Conservation (phyloP, 129 eudicot species). For the Helianthus tuberosus region DNA sequence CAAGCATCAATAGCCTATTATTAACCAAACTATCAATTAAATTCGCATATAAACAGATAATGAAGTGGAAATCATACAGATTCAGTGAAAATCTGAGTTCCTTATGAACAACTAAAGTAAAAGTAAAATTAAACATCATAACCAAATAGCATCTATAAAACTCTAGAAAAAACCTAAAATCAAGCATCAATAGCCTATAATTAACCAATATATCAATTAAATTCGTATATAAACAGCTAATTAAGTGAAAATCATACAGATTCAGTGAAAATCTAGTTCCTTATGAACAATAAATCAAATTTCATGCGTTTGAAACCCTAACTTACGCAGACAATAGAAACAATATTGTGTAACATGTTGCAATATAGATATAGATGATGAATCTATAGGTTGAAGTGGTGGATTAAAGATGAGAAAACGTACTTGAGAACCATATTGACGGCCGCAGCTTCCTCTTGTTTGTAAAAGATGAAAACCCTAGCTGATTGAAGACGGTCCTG, state of each 20-base stretch:
- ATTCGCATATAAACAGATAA: too few species aligned
- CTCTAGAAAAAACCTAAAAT: neutral
- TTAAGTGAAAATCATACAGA: too few species aligned
- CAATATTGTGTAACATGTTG: neutral
- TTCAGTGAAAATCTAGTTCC: too few species aligned
- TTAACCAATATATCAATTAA: neutral
- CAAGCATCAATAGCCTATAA: neutral
- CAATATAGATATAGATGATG: neutral
- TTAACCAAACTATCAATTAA: neutral
- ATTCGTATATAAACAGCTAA: too few species aligned
- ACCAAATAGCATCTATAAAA: too few species aligned
- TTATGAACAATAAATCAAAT: neutral
- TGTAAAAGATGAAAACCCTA: constrained; percentile 32
- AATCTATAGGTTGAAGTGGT: neutral
- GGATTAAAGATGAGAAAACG: neutral
- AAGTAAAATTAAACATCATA: too few species aligned
- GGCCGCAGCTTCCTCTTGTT: constrained; percentile 28
- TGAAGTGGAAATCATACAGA: too few species aligned
- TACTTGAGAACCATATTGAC: constrained; percentile 43
- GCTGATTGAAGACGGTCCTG: neutral
- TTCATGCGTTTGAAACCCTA: neutral
- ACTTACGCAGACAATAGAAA: neutral
- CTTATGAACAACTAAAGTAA: too few species aligned
- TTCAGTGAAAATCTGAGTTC: too few species aligned
- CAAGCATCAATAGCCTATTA: neutral